Base-by-base conservation (phyloP, 75 land plant genomes). In the Picea glauca region DNA sequence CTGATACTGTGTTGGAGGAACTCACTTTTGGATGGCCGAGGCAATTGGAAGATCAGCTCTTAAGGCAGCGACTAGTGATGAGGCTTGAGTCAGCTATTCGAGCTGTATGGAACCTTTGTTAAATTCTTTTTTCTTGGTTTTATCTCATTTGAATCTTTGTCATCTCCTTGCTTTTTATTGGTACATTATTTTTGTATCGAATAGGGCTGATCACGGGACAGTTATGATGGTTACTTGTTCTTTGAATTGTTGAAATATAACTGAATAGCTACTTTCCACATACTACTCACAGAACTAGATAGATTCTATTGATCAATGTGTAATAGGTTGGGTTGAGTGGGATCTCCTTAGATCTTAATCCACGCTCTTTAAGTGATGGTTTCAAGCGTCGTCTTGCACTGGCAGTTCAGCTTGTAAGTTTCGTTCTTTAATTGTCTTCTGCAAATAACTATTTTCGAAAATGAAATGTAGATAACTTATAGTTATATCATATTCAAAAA, bases 301-400 rank as follows among this genome's bases (percentile, higher is more conserved):
- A 43, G 61, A 46, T 58, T 72, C 58, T 60, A 18, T 78, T 60
- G 38, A 60, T 60, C 3, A 56, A 57, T 17, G 38, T 35, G 40
- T 58, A 74, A 3, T 70, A 97, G 99, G 98, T 95, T 85, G 99
- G 99, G 54, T 79, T 97, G 70, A 79, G 83, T 66, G 85, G 87
- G 26, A 86, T 95, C n/a, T 73, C 98, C 43, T 86, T 90, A 77
- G 93, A 97, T 72, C 90, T 87, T 60, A 90, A 95, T 81, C 99
- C 98, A 70, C 90, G 88, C n/a, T 84, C 95, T 38, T 83, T 97
- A 58, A 97, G 99, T 87, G 99, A 94, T 79, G 99, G 99, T 50
- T 97, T 85, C 70, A 97, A 97, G 82, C 91, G 99, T 57, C 91
- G 99, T n/a, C 96, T 97, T 78, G 98, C 99, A 32, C 77, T 97